These are phyloP conservation scores for Trametes gibbosa DNA, from an alignment of 768 basidiomycete genomes.

Conservation along the genomic window DNA sequence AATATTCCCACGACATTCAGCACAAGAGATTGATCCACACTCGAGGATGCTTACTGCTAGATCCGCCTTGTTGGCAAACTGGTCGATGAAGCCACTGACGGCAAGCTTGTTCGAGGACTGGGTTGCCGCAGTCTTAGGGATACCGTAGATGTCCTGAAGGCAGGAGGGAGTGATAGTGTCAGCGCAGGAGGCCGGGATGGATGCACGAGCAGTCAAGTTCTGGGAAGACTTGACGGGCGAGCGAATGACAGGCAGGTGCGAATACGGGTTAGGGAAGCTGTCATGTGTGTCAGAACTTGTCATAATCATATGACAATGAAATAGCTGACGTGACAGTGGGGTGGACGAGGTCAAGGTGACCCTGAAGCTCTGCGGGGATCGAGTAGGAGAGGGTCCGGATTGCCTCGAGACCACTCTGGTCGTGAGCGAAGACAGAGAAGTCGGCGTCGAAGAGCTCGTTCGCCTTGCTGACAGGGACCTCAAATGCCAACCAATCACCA, in stretches of 20 bases:
- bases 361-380: conserved; percentile 27
- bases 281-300: not conserved
- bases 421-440: conserved; percentile 30
- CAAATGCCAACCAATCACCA: conserved; percentile 30
- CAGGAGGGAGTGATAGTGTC: conserved; percentile 30
- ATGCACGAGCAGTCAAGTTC: conserved; percentile 2
- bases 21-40: rapidly evolving
- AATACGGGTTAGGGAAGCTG: conserved; percentile 20
- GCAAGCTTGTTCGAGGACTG: conserved; percentile 29
- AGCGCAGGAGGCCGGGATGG: conserved; percentile 23
- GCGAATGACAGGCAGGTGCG: conserved; percentile 2
- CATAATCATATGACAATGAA: not conserved
- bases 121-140: conserved; percentile 23
- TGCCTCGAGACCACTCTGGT: conserved; percentile 19
- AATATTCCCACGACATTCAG: conserved; percentile 24
- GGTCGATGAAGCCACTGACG: conserved; percentile 34
- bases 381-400: conserved; percentile 34
- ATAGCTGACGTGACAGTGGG: conserved; percentile 27
- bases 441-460: conserved; percentile 31
- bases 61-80: conserved; percentile 30
- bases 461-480: conserved; percentile 28
- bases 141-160: conserved; percentile 32
- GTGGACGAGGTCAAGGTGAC: conserved; percentile 30
- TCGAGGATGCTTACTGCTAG: conserved; percentile 32
- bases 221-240: conserved; percentile 20